Evolutionary conservation across 495 filamentous ascomycete species (phyloP).

Genomic region (Trichoderma reesei): DNA sequence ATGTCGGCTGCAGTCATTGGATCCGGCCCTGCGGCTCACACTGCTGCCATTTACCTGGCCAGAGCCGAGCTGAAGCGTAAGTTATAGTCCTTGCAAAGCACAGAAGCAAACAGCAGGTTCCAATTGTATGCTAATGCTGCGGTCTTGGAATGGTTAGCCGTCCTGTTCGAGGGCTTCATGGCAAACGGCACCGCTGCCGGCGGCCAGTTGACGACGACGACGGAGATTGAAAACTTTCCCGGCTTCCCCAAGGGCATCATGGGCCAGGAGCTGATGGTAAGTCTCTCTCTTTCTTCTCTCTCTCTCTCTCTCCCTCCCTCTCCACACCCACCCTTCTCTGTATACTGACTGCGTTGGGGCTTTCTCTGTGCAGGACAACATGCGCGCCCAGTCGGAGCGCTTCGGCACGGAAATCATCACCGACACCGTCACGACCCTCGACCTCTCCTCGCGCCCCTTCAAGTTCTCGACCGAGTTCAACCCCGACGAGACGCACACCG

Average conservation of each 20-base stretch:
- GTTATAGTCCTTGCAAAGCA: not conserved
- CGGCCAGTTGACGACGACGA: constrained; percentile 94
- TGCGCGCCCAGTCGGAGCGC: constrained; percentile 82
- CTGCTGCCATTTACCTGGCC: constrained; percentile 89
- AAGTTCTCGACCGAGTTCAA: constrained; percentile 79
- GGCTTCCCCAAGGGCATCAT: constrained; percentile 85
- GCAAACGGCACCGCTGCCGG: constrained; percentile 94
- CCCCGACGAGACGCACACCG: constrained; percentile 69
- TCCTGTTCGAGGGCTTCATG: constrained; percentile 95
- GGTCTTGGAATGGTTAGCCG: constrained; percentile 39
- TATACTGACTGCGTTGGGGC: too few species aligned
- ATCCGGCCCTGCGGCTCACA: constrained; percentile 95
- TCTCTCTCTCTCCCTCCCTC: not conserved
- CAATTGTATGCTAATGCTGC: constrained; percentile 12
- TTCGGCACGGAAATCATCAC: constrained; percentile 88
- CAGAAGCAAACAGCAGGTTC: not conserved
- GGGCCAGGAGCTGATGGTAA: constrained; percentile 74
- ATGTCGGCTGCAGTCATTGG: constrained; percentile 50
- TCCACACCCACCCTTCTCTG: not conserved
- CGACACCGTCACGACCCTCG: constrained; percentile 84
- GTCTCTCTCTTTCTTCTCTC: constrained; percentile 12
- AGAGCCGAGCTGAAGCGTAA: constrained; percentile 77
- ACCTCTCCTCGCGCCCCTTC: constrained; percentile 78
- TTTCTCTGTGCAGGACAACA: constrained; percentile 50
- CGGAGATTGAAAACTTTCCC: constrained; percentile 96